These are phyloP conservation scores for Durotheca rogersii DNA, from an alignment of 495 filamentous ascomycete genomes.

Conservation along the genomic window DNA sequence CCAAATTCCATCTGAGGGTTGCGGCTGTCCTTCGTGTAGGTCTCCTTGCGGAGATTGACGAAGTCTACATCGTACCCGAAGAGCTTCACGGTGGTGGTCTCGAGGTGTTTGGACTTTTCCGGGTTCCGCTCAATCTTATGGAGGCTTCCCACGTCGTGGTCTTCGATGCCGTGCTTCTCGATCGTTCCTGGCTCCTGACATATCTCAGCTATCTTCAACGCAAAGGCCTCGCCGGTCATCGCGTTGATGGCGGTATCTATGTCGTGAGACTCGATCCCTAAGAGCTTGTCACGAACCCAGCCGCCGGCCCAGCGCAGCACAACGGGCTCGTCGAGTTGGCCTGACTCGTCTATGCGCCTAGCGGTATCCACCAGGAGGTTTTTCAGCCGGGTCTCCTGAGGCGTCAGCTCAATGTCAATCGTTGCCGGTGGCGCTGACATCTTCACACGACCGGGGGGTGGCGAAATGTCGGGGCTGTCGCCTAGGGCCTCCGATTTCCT, in stretches of 20 bases:
- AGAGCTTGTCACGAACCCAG: conserved; percentile 97
- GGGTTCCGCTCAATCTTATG: conserved; percentile 86
- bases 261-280: conserved; percentile 78
- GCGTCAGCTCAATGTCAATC: conserved; percentile 59
- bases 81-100: conserved; percentile 83
- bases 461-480: conserved; percentile 10
- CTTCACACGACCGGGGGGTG: conserved; percentile 21
- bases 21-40: conserved; percentile 79
- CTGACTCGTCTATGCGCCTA: conserved; percentile 61
- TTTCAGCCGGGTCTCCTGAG: conserved; percentile 66
- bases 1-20: conserved; percentile 95
- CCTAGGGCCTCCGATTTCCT: conserved; percentile 29
- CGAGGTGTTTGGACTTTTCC: conserved; percentile 96
- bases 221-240: conserved; percentile 88
- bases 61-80: conserved; percentile 90
- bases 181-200: conserved; percentile 49
- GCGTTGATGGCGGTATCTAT: conserved; percentile 94
- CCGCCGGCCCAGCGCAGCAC: conserved; percentile 89
- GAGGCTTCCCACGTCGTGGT: conserved; percentile 61
- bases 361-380: conserved; percentile 74
- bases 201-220: conserved; percentile 58
- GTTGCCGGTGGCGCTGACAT: conserved; percentile 34
- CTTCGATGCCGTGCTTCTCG: conserved; percentile 47
- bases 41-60: conserved; percentile 91
- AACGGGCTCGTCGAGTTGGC: conserved; percentile 48